Conservation (phyloP, 2,329 filamentous ascomycete genomes). For the Hysterium pulicare region DNA sequence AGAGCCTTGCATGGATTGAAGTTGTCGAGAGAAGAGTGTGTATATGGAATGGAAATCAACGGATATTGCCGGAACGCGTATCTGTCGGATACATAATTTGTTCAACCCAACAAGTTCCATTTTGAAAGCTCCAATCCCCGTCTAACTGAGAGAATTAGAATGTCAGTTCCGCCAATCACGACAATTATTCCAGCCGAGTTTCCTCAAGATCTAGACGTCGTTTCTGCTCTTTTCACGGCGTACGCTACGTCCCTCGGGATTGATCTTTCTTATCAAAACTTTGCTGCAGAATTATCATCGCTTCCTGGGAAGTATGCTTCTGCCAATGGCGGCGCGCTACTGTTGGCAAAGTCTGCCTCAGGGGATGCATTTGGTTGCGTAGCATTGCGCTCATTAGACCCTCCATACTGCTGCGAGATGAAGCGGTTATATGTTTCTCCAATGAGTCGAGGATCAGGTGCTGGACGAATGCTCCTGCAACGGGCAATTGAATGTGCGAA, state of each 20-base stretch:
- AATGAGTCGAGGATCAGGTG: conserved; percentile 46
- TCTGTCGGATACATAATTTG: no score
- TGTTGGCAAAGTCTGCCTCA: conserved; percentile 43
- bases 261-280: conserved; percentile 57
- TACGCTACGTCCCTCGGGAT: conserved; percentile 47
- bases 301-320: conserved; percentile 55
- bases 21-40: no score
- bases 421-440: conserved; percentile 56
- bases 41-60: no score
- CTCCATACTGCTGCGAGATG: conserved; percentile 48
- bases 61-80: no score
- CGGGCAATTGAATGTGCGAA: conserved; percentile 45
- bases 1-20: no score
- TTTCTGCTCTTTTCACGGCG: conserved; percentile 32
- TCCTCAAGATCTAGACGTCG: not conserved
- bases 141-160: no score
- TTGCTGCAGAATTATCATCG: conserved; percentile 49
- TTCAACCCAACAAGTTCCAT: no score
- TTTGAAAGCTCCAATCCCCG: no score
- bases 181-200: not conserved
- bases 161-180: no score
- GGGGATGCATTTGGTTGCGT: conserved; percentile 48
- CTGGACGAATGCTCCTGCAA: conserved; percentile 49
- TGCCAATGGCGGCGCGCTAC: conserved; percentile 44
- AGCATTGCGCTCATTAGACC: conserved; percentile 43